These are phyloP conservation scores for Fusarium guadeloupense DNA, from an alignment of 2,329 filamentous ascomycete genomes.

Conservation along the genomic window DNA sequence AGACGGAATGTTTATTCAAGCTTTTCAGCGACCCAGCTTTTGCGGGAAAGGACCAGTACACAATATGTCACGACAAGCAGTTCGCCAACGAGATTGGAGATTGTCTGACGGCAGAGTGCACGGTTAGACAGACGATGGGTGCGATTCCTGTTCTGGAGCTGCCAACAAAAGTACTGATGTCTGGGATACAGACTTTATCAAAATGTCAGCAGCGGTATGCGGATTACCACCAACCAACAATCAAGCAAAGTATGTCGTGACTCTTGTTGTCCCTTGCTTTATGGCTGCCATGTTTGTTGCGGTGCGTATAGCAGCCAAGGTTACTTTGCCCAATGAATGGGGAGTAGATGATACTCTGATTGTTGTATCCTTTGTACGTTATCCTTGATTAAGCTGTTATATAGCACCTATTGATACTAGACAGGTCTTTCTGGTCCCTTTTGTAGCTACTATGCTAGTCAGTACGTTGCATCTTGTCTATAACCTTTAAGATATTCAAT, in stretches of 20 bases:
- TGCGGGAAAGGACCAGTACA: neutral
- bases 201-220: neutral
- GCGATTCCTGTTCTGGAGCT: rapidly evolving
- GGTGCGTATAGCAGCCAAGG: neutral
- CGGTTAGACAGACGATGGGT: constrained; percentile 7
- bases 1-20: neutral
- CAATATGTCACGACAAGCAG: neutral
- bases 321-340: neutral
- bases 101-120: constrained; percentile 4
- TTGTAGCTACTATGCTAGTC: neutral
- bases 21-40: neutral
- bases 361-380: neutral
- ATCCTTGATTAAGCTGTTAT: neutral
- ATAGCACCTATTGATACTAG: neutral
- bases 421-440: neutral
- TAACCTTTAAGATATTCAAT: rapidly evolving
- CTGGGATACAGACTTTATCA: constrained; percentile 9
- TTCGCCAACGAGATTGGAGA: constrained; percentile 1
- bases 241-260: neutral
- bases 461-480: neutral
- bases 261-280: neutral
- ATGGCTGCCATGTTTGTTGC: neutral
- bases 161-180: neutral
- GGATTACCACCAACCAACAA: neutral
- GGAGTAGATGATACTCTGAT: constrained; percentile 10